These are phyloP conservation scores for Ceratocystis colombiana DNA, from an alignment of 2,329 filamentous ascomycete species.

Conservation along the genomic window DNA sequence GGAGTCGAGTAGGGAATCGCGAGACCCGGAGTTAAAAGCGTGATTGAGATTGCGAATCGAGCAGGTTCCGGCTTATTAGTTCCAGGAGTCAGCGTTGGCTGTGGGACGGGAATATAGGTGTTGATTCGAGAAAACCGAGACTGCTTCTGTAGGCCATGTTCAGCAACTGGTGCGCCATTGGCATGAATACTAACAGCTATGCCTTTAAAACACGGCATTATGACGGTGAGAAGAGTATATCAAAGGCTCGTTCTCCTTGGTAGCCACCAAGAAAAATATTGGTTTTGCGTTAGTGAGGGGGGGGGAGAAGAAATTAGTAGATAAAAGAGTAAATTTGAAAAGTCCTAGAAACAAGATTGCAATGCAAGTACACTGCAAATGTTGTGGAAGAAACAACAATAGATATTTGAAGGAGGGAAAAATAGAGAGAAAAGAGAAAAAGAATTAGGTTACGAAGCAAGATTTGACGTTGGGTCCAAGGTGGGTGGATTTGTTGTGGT, in stretches of 20 bases:
- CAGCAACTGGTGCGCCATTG: slow-evolving; percentile 67
- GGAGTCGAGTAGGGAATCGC: slow-evolving; percentile 88
- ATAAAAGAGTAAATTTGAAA: slow-evolving; percentile 8
- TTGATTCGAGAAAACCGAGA: slow-evolving; percentile 85
- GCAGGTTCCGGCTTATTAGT: slow-evolving; percentile 78
- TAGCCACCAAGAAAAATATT: neutral
- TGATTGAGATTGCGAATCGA: slow-evolving; percentile 97
- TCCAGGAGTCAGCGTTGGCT: slow-evolving; percentile 56
- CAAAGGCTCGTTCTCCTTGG: neutral
- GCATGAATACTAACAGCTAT: slow-evolving; percentile 95
- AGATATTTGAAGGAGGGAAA: neutral
- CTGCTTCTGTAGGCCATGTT: slow-evolving; percentile 92
- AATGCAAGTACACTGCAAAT: neutral
- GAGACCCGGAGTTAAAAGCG: slow-evolving; percentile 76
- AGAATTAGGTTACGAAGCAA: slow-evolving; percentile 20
- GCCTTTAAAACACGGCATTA: slow-evolving; percentile 95
- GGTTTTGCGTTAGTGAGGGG: neutral
- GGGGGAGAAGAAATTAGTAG: neutral
- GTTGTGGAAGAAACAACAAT: neutral
- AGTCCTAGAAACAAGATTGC: neutral
- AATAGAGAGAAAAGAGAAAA: neutral
- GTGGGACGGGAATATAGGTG: slow-evolving; percentile 91
- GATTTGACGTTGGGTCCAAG: slow-evolving; percentile 23
- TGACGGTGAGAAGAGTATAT: slow-evolving; percentile 27
- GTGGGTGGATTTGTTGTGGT: slow-evolving; percentile 24